Percentiles rank a stretch among this genome's conserved stretches.
These are phyloP conservation scores for Elaeagnus macrophylla DNA, from an alignment of 306 rosid genomes.

Conservation along the genomic window DNA sequence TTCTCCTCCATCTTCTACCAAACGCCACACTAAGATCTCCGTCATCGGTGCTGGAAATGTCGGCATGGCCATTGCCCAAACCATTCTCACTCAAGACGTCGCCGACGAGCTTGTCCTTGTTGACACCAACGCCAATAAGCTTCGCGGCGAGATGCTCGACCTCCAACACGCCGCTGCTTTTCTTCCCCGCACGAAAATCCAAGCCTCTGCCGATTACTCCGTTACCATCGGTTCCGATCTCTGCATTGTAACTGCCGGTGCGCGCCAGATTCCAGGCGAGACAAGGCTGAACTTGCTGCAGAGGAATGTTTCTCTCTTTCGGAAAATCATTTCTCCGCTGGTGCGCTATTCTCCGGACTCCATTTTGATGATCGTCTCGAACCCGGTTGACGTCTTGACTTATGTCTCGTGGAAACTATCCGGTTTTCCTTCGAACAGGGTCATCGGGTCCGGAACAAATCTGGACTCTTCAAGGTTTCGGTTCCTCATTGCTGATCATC, in stretches of 20 bases:
- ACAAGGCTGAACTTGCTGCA: slow-evolving; percentile 66
- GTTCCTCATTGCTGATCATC: slow-evolving; percentile 88
- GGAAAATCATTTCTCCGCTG: slow-evolving; percentile 53
- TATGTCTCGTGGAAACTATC: slow-evolving; percentile 89
- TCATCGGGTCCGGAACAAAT: slow-evolving; percentile 86
- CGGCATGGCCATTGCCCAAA: slow-evolving; percentile 98
- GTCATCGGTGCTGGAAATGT: slow-evolving; percentile 87
- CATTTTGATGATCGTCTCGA: slow-evolving; percentile 61
- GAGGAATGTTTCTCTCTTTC: slow-evolving; percentile 62
- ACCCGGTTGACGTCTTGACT: slow-evolving; percentile 75
- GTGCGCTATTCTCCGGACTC: slow-evolving; percentile 44
- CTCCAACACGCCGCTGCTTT: slow-evolving; percentile 94
- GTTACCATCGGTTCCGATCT: slow-evolving; percentile 63
- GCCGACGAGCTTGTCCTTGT: slow-evolving; percentile 72
- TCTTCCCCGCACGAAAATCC: slow-evolving; percentile 79
- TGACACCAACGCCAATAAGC: slow-evolving; percentile 59
- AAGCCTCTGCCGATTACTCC: slow-evolving; percentile 67
- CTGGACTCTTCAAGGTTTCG: slow-evolving; percentile 85
- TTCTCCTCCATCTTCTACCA: slow-evolving; percentile 48
- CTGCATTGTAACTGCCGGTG: slow-evolving; percentile 87
- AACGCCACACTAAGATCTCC: slow-evolving; percentile 57
- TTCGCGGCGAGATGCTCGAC: slow-evolving; percentile 92
- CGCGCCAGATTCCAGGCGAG: slow-evolving; percentile 66
- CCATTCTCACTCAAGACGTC: slow-evolving; percentile 78
- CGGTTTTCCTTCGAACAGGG: slow-evolving; percentile 76